Percentiles rank a stretch among this genome's conserved stretches.
Evolutionary conservation across 2,329 filamentous ascomycete species (phyloP).

Genomic region (Emergomyces orientalis): DNA sequence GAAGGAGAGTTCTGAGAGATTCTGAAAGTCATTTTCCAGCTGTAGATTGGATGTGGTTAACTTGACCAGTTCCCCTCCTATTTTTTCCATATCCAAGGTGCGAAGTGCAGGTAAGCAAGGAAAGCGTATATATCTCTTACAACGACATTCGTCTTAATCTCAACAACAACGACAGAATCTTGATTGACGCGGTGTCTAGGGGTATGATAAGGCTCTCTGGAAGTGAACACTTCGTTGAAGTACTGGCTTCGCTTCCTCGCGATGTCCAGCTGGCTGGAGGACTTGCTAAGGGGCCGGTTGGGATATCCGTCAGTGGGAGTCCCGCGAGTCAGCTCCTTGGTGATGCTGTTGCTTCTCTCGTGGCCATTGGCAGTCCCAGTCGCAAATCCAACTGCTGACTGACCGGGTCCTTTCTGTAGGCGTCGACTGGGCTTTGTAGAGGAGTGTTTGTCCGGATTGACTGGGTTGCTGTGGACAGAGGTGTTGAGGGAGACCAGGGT

Average conservation of each 20-base stretch:
- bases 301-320: constrained; percentile 12
- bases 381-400: not conserved
- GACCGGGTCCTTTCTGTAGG: not conserved
- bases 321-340: constrained; percentile 12
- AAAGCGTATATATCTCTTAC: constrained; percentile 29
- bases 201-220: constrained; percentile 28
- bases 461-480: not conserved
- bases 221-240: constrained; percentile 33
- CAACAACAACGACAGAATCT: constrained; percentile 53
- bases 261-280: constrained; percentile 18
- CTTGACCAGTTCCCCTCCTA: not conserved
- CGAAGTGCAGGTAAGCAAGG: constrained; percentile 8
- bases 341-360: constrained; percentile 8
- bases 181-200: constrained; percentile 42
- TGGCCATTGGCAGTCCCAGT: not conserved
- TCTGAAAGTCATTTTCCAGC: constrained; percentile 65
- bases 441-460: not conserved
- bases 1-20: constrained; percentile 64
- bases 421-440: not conserved
- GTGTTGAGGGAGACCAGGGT: not conserved
- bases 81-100: constrained; percentile 1
- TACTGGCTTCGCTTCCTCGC: constrained; percentile 30
- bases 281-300: constrained; percentile 8
- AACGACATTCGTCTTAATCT: constrained; percentile 55
- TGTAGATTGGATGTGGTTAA: constrained; percentile 28